Base-by-base conservation (phyloP, 108 stramenopile genomes). In the Mayamaea pseudoterrestris region DNA sequence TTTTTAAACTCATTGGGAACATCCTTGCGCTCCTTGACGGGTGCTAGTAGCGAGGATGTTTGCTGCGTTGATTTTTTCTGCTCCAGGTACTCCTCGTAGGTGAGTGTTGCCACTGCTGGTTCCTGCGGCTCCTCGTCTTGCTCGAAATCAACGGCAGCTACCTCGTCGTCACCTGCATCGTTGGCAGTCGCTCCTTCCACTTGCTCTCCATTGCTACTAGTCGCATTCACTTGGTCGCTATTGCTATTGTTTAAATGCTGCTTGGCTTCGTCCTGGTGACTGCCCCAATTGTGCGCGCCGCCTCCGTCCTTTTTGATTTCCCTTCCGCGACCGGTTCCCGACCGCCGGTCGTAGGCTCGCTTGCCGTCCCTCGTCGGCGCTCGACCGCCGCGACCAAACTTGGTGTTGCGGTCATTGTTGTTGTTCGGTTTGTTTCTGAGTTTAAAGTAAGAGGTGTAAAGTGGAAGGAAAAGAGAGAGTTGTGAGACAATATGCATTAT, bases 231-330 rank as follows among this genome's bases (percentile, higher is more conserved):
- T 30, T 66, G 68, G 9, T 20, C 61, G 5, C 66, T 61, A 36
- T 60, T 70, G 20, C 63, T 61, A 32, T 77, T 48, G 22, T 80
- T 80, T 57, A 78, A 80, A 47, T 63, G 69, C 64, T 67, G 69
- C 61, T 76, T 73, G 53, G 86, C 86, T 37, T 83, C 83, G 47
- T 67, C 55, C 61, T 80, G 74, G 61, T 83, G 82, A 44, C 69
- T 70, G 7, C 93, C 93, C 93, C 93, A 93, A 66, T 93, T 93
- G 65, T 69, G 77, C 30, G 80, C 85, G 40, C 93, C 92, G 13
- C 78, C 92, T 36, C 92, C 92, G 22, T 51, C 76, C 61, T 93
- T 93, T 58, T 83, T 87, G 58, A 80, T 76, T 61, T 93, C 92
- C 40, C 73, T 74, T 52, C 92, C 92, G 48, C 92, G 84, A 31